phyloP scores from a whole-genome alignment of 2,329 filamentous ascomycete species.

The Colletotrichum sp. region DNA sequence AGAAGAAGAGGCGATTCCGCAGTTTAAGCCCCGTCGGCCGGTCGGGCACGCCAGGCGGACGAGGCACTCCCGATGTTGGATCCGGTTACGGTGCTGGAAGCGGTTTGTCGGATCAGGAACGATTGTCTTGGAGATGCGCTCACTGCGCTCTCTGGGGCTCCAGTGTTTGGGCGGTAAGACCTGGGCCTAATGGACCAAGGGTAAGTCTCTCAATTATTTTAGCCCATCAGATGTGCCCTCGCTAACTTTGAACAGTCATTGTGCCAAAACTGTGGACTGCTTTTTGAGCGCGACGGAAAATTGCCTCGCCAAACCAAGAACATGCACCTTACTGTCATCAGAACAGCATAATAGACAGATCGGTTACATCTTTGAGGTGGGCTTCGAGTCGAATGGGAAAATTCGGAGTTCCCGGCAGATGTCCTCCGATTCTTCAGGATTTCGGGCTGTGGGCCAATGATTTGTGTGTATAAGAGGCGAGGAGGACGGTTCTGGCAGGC shows the following conservation, averaged over 20 bases:
- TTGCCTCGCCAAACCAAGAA: conserved; percentile 56
- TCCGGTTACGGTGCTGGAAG: conserved; percentile 71
- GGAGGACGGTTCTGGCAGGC: conserved; percentile 5
- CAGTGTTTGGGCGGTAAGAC: conserved; percentile 92
- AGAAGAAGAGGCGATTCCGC: conserved; percentile 92
- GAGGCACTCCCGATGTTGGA: conserved; percentile 82
- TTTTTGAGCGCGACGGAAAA: conserved; percentile 86
- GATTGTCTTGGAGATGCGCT: conserved; percentile 82
- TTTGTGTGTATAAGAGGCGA: conserved; percentile 10
- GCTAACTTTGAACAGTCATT: conserved; percentile 64
- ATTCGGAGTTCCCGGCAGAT: not conserved
- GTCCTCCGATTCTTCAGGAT: conserved; percentile 34
- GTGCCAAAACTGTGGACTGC: conserved; percentile 90
- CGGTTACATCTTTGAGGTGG: not conserved
- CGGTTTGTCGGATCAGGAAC: conserved; percentile 76
- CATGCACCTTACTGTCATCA: conserved; percentile 20
- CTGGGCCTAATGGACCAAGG: conserved; percentile 84
- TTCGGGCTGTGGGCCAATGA: not conserved
- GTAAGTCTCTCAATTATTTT: conserved; percentile 55
- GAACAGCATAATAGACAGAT: conserved; percentile 5
- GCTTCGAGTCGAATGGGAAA: not conserved
- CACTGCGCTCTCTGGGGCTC: conserved; percentile 90
- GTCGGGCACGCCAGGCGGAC: conserved; percentile 68
- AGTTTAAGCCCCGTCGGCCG: conserved; percentile 83
- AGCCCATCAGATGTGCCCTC: conserved; percentile 23